Evolutionary conservation across 192 early-diverging fungal genomes (phyloP).

Genomic region (Gryganskiella cystojenkinii): DNA sequence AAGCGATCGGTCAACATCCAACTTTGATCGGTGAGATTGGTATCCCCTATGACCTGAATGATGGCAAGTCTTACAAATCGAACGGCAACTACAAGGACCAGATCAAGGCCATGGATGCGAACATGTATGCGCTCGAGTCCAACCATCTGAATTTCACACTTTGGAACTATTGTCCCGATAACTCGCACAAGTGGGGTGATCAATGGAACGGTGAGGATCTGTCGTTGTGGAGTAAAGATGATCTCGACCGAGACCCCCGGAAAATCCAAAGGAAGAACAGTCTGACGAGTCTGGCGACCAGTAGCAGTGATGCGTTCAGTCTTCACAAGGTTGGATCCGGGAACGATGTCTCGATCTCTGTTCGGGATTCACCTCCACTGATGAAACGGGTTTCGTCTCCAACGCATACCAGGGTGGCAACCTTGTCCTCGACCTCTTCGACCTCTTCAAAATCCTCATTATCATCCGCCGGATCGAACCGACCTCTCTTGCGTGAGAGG

Average conservation of each 20-base stretch:
- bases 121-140: constrained; percentile 55
- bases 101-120: constrained; percentile 67
- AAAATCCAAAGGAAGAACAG: constrained; percentile 1
- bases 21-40: constrained; percentile 63
- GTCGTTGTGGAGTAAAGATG: constrained; percentile 52
- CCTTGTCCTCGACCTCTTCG: constrained; percentile 8
- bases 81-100: constrained; percentile 50
- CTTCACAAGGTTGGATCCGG: constrained; percentile 13
- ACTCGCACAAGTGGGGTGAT: constrained; percentile 60
- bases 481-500: constrained; percentile 2
- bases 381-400: neutral
- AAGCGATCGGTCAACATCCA: constrained; percentile 57
- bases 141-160: constrained; percentile 62
- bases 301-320: constrained; percentile 8
- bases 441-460: constrained; percentile 7
- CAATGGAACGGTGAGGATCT: constrained; percentile 68
- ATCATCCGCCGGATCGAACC: constrained; percentile 1
- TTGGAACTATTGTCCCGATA: constrained; percentile 69
- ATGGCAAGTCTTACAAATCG: constrained; percentile 25
- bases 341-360: neutral
- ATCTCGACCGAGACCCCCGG: constrained; percentile 21
- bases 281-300: neutral
- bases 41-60: constrained; percentile 65
- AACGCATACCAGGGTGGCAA: constrained; percentile 1
- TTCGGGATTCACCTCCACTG: constrained; percentile 20